These are phyloP conservation scores for Conidiobolus incongruus DNA, from an alignment of 371 early-diverging fungal species.

Conservation along the genomic window DNA sequence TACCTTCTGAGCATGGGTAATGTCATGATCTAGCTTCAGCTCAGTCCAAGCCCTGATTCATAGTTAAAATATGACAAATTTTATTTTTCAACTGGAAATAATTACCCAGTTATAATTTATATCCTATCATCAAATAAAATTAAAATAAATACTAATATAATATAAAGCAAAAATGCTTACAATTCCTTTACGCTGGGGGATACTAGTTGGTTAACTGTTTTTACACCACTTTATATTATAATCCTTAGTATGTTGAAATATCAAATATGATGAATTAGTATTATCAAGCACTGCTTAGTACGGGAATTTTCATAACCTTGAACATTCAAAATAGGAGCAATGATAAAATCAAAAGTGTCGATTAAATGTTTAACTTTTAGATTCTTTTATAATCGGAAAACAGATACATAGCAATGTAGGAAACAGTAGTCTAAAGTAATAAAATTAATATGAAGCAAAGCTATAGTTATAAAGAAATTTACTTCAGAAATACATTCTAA, in stretches of 20 bases:
- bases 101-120: too few species aligned
- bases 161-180: too few species aligned
- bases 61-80: constrained; percentile 6
- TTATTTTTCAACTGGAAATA: too few species aligned
- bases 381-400: too few species aligned
- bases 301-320: constrained; percentile 22
- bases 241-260: too few species aligned
- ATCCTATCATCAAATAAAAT: too few species aligned
- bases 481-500: constrained; percentile 15
- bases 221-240: too few species aligned
- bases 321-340: constrained; percentile 16
- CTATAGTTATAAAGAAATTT: constrained; percentile 11
- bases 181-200: constrained; percentile 13
- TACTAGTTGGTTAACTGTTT: constrained; percentile 17
- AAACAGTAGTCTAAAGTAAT: constrained; percentile 9
- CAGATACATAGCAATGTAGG: constrained; percentile 10
- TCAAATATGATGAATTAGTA: too few species aligned
- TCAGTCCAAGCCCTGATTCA: constrained; percentile 16
- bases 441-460: too few species aligned
- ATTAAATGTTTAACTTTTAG: constrained; percentile 6
- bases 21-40: constrained; percentile 5
- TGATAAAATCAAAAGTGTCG: constrained; percentile 12
- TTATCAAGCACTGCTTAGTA: constrained; percentile 8
- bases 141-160: too few species aligned
- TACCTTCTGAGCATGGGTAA: too few species aligned